Evolutionary conservation across 371 early-diverging fungal genomes (phyloP), one percentile per base, ranked within the genome.

Genomic region (Phascolomyces articulosus): DNA sequence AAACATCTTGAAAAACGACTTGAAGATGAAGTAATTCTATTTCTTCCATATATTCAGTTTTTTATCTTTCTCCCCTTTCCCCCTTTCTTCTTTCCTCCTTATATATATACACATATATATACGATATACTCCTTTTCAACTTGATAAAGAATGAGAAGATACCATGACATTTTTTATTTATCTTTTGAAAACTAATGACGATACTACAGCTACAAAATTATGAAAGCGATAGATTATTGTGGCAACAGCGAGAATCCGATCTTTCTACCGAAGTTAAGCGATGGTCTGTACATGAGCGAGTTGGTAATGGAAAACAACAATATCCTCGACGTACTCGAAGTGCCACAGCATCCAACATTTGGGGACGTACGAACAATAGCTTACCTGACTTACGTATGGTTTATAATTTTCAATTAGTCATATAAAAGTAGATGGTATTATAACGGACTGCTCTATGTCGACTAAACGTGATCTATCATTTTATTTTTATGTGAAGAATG

Each of bases 161-260:
- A n/a, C n/a, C n/a, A n/a, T n/a, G n/a, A n/a, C n/a, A n/a, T n/a
- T n/a, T n/a, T n/a, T n/a, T n/a, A n/a, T n/a, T n/a, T n/a, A n/a
- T n/a, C n/a, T 18, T 27, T 8, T 16, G 23, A 58, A n/a, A 58
- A 58, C 59, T 15, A 3, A 27, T 20, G 23, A 51, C 13, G 7
- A 51, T 51, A 23, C 7, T 20, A 24, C 23, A 74, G 74, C 40
- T 67, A 49, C 63, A 68, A 31, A 67, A 67, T 40, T 74, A 72
- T 58, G 78, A 74, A 44, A 70, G 63, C 26, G 78, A 74, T 26
- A 55, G 72, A 23, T 29, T 65, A 20, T 34, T 63, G 27, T 74
- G 78, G 78, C 71, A 74, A 40, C 69, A 72, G 27, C 58, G 68
- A 26, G 78, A 74, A 65, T 16, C 60, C n/a, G 74, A 74, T 21